Percentiles rank a stretch among this genome's conserved stretches.
Evolutionary conservation across 441 rosid species (phyloP).

Genomic region (Populus hybrid): DNA sequence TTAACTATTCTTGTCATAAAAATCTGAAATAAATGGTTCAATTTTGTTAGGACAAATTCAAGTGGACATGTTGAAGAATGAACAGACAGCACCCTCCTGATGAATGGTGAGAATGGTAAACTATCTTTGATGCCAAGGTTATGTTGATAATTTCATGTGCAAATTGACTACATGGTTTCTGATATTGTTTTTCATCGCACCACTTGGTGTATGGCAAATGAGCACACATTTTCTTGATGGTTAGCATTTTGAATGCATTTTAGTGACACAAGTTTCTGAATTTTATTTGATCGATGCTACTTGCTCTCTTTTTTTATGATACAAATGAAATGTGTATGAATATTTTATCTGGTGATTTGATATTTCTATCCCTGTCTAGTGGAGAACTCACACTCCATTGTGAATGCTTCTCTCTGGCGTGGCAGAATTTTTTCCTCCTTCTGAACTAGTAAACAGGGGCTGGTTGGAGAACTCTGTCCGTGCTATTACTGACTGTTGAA

Average conservation of each 20-base stretch:
- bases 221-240: not conserved
- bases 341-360: not conserved
- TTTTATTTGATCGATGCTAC: not conserved
- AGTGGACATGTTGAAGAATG: constrained; percentile 28
- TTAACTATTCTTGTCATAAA: constrained; percentile 6
- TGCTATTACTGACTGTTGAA: not conserved
- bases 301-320: not conserved
- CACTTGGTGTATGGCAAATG: not conserved
- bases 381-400: not conserved
- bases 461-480: not conserved
- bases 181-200: not conserved
- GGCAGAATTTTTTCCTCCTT: constrained; percentile 1
- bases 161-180: not conserved
- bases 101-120: constrained; percentile 14
- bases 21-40: constrained; percentile 6
- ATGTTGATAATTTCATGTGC: not conserved
- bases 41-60: constrained; percentile 40
- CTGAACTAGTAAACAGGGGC: not conserved
- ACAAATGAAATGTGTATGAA: not conserved
- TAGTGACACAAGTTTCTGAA: not conserved
- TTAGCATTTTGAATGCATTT: not conserved
- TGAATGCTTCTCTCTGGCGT: not conserved
- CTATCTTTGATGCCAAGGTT: not conserved
- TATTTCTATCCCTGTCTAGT: not conserved
- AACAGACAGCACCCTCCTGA: constrained; percentile 21